phyloP scores from a whole-genome alignment of 192 early-diverging fungal genomes.

The Linnemannia elongata region DNA sequence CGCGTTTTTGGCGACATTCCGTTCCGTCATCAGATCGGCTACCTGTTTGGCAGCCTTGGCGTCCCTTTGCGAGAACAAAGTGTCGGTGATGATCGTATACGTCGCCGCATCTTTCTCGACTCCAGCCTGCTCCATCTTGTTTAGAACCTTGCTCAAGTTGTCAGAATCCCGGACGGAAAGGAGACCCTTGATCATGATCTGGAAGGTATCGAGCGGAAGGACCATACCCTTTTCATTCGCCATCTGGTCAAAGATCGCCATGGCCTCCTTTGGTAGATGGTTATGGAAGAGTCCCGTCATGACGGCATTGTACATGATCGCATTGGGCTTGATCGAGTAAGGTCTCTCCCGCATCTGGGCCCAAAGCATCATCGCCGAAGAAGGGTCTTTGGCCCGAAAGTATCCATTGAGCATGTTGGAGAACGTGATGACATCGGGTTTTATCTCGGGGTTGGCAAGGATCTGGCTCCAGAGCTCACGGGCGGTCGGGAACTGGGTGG shows the following conservation, averaged over 20 bases:
- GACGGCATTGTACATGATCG: slow-evolving; percentile 19
- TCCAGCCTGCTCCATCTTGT: slow-evolving; percentile 10
- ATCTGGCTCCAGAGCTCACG: slow-evolving; percentile 24
- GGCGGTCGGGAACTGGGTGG: slow-evolving; percentile 12
- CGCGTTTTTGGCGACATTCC: slow-evolving; percentile 4
- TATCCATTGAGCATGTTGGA: slow-evolving; percentile 38
- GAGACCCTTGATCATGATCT: slow-evolving; percentile 45
- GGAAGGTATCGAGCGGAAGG: slow-evolving; percentile 22
- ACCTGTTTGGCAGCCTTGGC: slow-evolving; percentile 23
- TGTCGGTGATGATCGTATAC: slow-evolving; percentile 34
- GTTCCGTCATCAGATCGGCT: slow-evolving; percentile 26
- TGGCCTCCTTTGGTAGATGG: slow-evolving; percentile 25
- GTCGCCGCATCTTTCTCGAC: slow-evolving; percentile 16
- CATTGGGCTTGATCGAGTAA: slow-evolving; percentile 20
- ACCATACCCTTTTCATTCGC: not conserved
- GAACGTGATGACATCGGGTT: slow-evolving; percentile 40
- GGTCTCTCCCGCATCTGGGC: slow-evolving; percentile 26
- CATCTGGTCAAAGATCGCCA: slow-evolving; percentile 20
- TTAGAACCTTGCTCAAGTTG: slow-evolving; percentile 13
- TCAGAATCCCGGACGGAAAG: slow-evolving; percentile 30
- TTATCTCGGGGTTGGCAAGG: not conserved
- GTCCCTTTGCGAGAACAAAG: slow-evolving; percentile 37
- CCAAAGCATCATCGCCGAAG: slow-evolving; percentile 28
- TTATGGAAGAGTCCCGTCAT: slow-evolving; percentile 38
- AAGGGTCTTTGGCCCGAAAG: slow-evolving; percentile 23